Conservation (phyloP, 768 basidiomycete genomes). For the Asterophora lycoperdoides region DNA sequence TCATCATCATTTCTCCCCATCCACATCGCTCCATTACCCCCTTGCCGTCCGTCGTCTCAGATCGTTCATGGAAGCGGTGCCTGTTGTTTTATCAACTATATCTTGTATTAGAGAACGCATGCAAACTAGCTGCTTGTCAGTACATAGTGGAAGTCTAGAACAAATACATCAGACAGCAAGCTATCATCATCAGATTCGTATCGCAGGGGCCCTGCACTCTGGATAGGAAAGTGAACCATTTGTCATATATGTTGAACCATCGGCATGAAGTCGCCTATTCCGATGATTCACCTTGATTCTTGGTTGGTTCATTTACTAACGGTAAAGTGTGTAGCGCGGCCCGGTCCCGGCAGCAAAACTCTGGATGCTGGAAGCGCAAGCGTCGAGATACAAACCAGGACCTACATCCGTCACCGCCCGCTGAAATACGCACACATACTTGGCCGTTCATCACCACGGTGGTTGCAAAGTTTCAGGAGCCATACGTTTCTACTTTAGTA, state of each 20-base stretch:
- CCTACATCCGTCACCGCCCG: no score
- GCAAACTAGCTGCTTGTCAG: conserved; percentile 1
- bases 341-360: neutral
- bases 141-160: conserved; percentile 11
- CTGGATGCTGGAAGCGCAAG: neutral
- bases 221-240: no score
- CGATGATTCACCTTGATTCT: no score
- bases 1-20: conserved; percentile 5
- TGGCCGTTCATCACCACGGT: no score
- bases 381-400: no score
- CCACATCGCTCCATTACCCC: conserved; percentile 7
- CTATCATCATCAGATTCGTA: neutral
- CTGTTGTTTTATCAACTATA: conserved; percentile 12
- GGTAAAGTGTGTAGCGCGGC: no score
- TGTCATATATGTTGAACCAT: no score
- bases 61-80: conserved; percentile 1
- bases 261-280: no score
- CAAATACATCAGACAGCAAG: conserved; percentile 1
- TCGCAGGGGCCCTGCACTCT: neutral
- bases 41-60: conserved; percentile 2
- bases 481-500: neutral
- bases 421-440: no score
- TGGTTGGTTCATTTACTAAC: no score
- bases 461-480: no score
- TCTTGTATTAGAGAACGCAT: conserved; percentile 5